Evolutionary conservation across 345 rosid genomes (phyloP), one percentile per base, ranked within the genome.

Genomic region (Eucalyptus tenuipes): DNA sequence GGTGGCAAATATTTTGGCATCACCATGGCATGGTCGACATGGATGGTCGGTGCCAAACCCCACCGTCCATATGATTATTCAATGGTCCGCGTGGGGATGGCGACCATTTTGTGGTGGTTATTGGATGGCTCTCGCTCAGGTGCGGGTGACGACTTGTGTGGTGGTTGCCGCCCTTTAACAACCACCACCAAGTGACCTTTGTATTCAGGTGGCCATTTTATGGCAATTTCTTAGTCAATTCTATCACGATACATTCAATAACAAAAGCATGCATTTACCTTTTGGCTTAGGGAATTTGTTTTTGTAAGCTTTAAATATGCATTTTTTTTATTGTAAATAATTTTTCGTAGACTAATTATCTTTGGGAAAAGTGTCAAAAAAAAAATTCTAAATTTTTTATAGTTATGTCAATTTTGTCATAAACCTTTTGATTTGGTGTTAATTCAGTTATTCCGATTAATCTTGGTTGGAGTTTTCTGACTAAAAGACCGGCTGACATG

Each of bases 401-500:
- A 52, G 0, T 2, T 52, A 24, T 7, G 24, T 52, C 7, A 49
- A 52, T 18, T 52, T 52, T 18, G 2, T 52, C 2, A 18, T 7
- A 52, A 52, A 3, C 4, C 0, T 52, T 52, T 52, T 52, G 7
- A 52, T 52, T 52, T 52, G 57, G 16, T 13, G 16, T 49, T 13
- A 49, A 13, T 49, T 49, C 1, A 49, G 2, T 13, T 1, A 13
- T 49, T 5, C 2, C 1, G 2, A 1, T 49, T 49, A 49, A 49
- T 49, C 13, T 52, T 52, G 24, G 24, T 2, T 0, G 10, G 24
- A 7, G 18, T 52, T 52, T 52, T 10, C 0, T 18, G 2, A 18
- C 0, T 52, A 7, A 52, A 0, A 0, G 0, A 2, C 18, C 2
- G 0, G 22, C 7, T 50, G 22, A 50, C 3, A 17, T 17, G 22